Evolutionary conservation across 257 asterid species (phyloP), one percentile per base, ranked within the genome.

Genomic region (Linderniella brevidens): DNA sequence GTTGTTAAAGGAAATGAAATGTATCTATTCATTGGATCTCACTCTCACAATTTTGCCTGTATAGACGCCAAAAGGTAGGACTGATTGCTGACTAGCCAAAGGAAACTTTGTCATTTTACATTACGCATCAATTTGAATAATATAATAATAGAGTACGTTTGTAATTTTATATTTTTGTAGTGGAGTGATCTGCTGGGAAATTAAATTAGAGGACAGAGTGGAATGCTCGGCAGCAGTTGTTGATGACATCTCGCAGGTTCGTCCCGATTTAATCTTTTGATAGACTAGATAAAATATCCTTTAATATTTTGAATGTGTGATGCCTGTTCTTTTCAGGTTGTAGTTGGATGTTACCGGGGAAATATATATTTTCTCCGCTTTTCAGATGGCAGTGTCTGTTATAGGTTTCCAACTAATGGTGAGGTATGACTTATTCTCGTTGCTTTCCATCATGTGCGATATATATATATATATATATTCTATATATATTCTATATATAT

Each of bases 141-240:
- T 37, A 50, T n/a, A 1, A 35, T 44, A 42, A 13, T 17, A 38
- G 41, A 42, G 7, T 48, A 14, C 46, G 39, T 40, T 29, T 51
- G 1, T 40, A 8, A 40, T 40, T 12, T 40, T 13, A 41, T 42
- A 41, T 48, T 19, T 49, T 58, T 67, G 55, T 54, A 85, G 97
- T 62, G 97, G 97, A 54, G 50, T 60, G 58, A 71, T 78, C 56
- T 52, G 47, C 17, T 87, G 97, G 97, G 88, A 73, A 75, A 69
- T 68, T 58, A 72, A 62, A 71, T 73, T 87, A 54, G 75, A 71
- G 46, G 97, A 93, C 44, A 68, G 95, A 49, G 69, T 81, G 55
- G 95, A 87, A 67, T 78, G 97, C 65, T 78, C 97, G 0, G 97
- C 97, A 14, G 77, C 92, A 59, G 69, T 80, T 64, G 54, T 83